Conservation (phyloP, 2,329 filamentous ascomycete genomes). For the Blastomyces emzantsi region DNA sequence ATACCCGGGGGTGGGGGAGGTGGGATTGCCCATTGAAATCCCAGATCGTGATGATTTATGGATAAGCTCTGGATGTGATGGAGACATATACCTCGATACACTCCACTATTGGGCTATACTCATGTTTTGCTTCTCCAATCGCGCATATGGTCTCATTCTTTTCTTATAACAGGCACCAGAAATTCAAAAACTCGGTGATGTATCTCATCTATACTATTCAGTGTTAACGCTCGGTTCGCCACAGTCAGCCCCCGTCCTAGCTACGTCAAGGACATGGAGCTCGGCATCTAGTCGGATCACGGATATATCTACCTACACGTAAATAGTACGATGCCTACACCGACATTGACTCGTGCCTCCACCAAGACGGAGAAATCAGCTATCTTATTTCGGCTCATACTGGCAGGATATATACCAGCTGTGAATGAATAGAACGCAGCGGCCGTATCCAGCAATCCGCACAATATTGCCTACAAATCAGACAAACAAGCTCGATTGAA, state of each 20-base stretch:
- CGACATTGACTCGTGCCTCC: slow-evolving; percentile 52
- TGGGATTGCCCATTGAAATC: slow-evolving; percentile 40
- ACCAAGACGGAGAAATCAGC: slow-evolving; percentile 36
- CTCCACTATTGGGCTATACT: background rate
- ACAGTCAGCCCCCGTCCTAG: slow-evolving; percentile 53
- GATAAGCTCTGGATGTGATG: slow-evolving; percentile 26
- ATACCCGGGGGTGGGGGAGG: slow-evolving; percentile 34
- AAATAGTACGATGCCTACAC: slow-evolving; percentile 43
- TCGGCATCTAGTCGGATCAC: slow-evolving; percentile 27
- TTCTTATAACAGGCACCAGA: slow-evolving; percentile 49
- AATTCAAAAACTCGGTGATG: slow-evolving; percentile 46
- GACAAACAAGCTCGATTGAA: slow-evolving; percentile 47
- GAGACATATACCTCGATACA: background rate
- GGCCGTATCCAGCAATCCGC: slow-evolving; percentile 21
- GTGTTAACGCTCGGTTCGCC: slow-evolving; percentile 56
- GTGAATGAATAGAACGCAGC: slow-evolving; percentile 33
- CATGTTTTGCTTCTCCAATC: background rate
- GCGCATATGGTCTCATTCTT: background rate
- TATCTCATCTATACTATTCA: slow-evolving; percentile 58
- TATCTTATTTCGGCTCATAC: slow-evolving; percentile 57
- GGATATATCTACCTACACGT: slow-evolving; percentile 31
- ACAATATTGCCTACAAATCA: slow-evolving; percentile 48
- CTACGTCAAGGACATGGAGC: slow-evolving; percentile 40
- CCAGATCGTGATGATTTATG: slow-evolving; percentile 43
- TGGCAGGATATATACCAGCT: slow-evolving; percentile 58